Evolutionary conservation across 257 asterid genomes (phyloP).

Genomic region (Primulina tabacum): DNA sequence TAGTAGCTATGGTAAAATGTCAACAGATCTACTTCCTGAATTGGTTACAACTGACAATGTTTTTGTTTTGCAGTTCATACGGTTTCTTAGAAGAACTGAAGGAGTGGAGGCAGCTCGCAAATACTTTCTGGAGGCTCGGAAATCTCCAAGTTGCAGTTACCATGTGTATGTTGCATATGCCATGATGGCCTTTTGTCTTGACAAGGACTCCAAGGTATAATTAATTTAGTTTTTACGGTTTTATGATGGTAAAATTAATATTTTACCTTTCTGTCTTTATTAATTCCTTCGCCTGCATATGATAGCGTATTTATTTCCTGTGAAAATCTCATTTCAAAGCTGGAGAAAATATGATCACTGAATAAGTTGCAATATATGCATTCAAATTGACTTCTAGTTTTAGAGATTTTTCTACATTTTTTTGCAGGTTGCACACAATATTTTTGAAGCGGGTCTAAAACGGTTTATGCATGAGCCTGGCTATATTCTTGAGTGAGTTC

Average conservation of each 20-base stretch:
- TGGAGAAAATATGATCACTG: background rate
- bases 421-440: conserved; percentile 84
- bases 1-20: conserved; percentile 13
- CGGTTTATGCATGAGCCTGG: conserved; percentile 97
- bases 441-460: conserved; percentile 88
- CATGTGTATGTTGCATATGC: conserved; percentile 98
- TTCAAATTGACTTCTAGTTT: background rate
- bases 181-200: conserved; percentile 94
- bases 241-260: background rate
- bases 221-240: background rate
- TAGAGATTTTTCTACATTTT: conserved; percentile 9
- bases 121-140: conserved; percentile 84
- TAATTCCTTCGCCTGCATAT: background rate
- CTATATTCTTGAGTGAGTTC: conserved; percentile 91
- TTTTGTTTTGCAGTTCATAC: conserved; percentile 56
- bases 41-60: conserved; percentile 11
- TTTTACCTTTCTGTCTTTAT: conserved; percentile 12
- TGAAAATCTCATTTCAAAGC: background rate
- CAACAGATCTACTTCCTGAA: conserved; percentile 2
- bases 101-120: conserved; percentile 97
- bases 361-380: background rate
- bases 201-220: conserved; percentile 93
- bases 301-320: background rate
- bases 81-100: conserved; percentile 91
- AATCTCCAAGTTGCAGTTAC: conserved; percentile 92